phyloP scores from a whole-genome alignment of 2,329 filamentous ascomycete genomes.

The Stachybotrys chlorohalonatus region DNA sequence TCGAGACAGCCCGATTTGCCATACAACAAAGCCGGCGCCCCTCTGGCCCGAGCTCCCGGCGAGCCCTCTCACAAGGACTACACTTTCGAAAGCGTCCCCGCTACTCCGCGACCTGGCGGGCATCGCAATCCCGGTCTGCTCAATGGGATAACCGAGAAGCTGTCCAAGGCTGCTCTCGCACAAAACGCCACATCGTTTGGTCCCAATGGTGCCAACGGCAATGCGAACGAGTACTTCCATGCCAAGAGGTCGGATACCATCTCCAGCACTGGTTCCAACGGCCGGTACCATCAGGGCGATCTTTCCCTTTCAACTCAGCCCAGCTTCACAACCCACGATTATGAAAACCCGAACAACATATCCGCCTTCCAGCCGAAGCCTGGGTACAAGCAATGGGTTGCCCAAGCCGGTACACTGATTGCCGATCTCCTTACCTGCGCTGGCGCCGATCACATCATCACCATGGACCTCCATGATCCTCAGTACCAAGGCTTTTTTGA shows the following conservation, averaged over 20 bases:
- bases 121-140: conserved; percentile 55
- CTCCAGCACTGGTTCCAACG: conserved; percentile 22
- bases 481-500: conserved; percentile 99
- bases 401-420: conserved; percentile 89
- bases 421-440: conserved; percentile 92
- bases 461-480: conserved; percentile 92
- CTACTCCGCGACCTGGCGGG: conserved; percentile 69
- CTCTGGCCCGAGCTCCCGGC: conserved; percentile 61
- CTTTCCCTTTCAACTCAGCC: conserved; percentile 31
- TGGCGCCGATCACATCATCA: conserved; percentile 93
- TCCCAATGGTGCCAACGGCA: conserved; percentile 15
- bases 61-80: conserved; percentile 47
- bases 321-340: conserved; percentile 55
- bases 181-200: conserved; percentile 32
- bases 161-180: conserved; percentile 57
- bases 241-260: conserved; percentile 25
- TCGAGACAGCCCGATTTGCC: conserved; percentile 92
- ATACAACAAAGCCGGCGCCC: conserved; percentile 91
- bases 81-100: conserved; percentile 87
- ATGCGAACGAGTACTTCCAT: conserved; percentile 16
- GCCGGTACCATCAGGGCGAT: conserved; percentile 20
- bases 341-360: conserved; percentile 47
- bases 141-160: conserved; percentile 63
- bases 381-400: conserved; percentile 98
- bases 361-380: conserved; percentile 67